Conservation (phyloP, 2,329 filamentous ascomycete genomes). For the Xylariaceae sp. region DNA sequence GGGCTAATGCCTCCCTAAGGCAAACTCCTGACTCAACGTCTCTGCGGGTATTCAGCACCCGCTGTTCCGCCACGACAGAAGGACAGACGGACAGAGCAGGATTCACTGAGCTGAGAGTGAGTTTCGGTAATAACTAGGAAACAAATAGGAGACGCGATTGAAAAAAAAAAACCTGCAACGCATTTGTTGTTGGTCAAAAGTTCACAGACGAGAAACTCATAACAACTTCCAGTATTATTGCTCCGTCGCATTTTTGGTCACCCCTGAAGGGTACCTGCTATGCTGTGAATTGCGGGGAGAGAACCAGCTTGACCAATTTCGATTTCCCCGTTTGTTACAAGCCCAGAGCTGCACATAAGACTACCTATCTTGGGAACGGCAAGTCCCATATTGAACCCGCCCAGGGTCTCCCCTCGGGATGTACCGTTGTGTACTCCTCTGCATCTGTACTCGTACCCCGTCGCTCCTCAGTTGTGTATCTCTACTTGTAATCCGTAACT, state of each 20-base stretch:
- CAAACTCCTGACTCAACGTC: not conserved
- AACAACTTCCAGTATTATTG: too few species aligned
- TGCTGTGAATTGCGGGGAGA: constrained; percentile 5
- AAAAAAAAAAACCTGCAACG: not conserved
- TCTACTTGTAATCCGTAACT: too few species aligned
- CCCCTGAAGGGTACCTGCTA: not conserved
- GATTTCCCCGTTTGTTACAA: constrained; percentile 11
- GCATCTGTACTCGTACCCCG: too few species aligned
- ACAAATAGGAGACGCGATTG: not conserved
- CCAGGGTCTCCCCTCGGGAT: too few species aligned
- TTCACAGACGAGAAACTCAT: too few species aligned
- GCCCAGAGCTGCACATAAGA: not conserved
- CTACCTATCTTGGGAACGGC: not conserved
- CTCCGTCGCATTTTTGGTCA: not conserved
- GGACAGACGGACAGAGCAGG: too few species aligned
- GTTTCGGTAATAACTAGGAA: not conserved
- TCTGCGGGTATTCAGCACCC: not conserved
- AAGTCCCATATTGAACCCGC: not conserved
- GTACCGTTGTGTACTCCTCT: too few species aligned
- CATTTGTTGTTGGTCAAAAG: not conserved
- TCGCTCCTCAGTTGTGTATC: too few species aligned
- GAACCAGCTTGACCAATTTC: constrained; percentile 10
- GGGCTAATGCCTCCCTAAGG: not conserved
- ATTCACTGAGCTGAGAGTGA: too few species aligned
- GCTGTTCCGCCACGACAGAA: not conserved